Evolutionary conservation across 1,284 basidiomycete species (phyloP).

Genomic region (Naganishia albida): DNA sequence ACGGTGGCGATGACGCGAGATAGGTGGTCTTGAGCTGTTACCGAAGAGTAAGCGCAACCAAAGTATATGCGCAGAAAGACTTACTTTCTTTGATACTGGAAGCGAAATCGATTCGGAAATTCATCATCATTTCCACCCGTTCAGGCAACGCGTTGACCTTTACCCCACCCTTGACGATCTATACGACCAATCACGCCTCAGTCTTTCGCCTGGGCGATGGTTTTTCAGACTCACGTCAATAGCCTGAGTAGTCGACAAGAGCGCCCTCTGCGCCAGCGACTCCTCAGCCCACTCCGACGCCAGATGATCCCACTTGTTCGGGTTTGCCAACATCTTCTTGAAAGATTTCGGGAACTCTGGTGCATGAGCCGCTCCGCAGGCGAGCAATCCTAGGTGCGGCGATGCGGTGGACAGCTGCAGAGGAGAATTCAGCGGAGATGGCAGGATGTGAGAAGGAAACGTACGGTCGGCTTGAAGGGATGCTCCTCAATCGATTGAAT

Average conservation of each 20-base stretch:
- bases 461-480: constrained; percentile 44
- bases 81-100: constrained; percentile 41
- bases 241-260: constrained; percentile 51
- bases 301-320: constrained; percentile 53
- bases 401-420: constrained; percentile 42
- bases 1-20: constrained; percentile 38
- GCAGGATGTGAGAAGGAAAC: constrained; percentile 40
- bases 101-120: constrained; percentile 53
- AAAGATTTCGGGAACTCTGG: constrained; percentile 49
- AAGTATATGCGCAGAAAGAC: neutral
- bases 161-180: constrained; percentile 49
- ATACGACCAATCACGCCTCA: no score
- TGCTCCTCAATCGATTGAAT: constrained; percentile 49
- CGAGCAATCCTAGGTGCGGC: constrained; percentile 55
- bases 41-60: constrained; percentile 30
- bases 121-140: constrained; percentile 46
- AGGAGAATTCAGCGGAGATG: neutral
- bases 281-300: constrained; percentile 42
- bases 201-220: no score
- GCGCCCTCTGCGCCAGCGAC: constrained; percentile 46
- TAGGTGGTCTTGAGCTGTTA: constrained; percentile 42
- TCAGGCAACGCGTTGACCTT: constrained; percentile 56
- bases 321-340: constrained; percentile 44
- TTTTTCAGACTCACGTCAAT: constrained; percentile 40
- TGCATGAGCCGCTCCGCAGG: constrained; percentile 56